Evolutionary conservation across 345 rosid genomes (phyloP).

Genomic region (Ceriops decandra): DNA sequence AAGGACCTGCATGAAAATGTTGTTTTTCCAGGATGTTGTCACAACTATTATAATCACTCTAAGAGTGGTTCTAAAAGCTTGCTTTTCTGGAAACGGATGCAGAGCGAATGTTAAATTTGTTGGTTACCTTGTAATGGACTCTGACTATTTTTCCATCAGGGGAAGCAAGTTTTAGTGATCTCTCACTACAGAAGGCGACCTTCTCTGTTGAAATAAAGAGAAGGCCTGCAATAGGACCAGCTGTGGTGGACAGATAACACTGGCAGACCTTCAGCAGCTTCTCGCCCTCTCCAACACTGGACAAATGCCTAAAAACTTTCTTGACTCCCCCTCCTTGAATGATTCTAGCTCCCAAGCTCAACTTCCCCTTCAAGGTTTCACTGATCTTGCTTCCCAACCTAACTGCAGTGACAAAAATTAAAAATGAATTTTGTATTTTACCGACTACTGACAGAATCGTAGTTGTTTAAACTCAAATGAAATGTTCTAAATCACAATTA

Average conservation of each 20-base stretch:
- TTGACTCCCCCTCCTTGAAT: slow-evolving; percentile 41
- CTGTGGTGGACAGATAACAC: slow-evolving; percentile 46
- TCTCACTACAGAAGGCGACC: slow-evolving; percentile 47
- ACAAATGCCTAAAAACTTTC: slow-evolving; percentile 40
- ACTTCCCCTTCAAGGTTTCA: slow-evolving; percentile 45
- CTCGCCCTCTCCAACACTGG: slow-evolving; percentile 36
- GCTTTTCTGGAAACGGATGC: background rate
- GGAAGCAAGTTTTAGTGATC: slow-evolving; percentile 36
- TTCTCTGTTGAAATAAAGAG: slow-evolving; percentile 41
- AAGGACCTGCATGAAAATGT: slow-evolving; percentile 32
- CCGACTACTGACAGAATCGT: too few relatives aligned
- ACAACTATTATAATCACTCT: background rate
- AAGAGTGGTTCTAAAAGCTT: background rate
- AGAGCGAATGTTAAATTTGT: background rate
- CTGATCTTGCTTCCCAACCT: slow-evolving; percentile 37
- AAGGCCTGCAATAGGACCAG: slow-evolving; percentile 53
- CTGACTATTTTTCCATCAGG: slow-evolving; percentile 31
- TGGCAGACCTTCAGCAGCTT: slow-evolving; percentile 43
- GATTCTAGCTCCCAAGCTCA: slow-evolving; percentile 43
- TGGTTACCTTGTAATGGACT: slow-evolving; percentile 37
- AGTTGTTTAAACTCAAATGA: background rate
- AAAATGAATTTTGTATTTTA: background rate
- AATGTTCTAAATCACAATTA: background rate
- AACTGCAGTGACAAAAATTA: slow-evolving; percentile 27
- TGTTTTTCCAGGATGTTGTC: background rate